Conservation (phyloP, 2,329 filamentous ascomycete genomes). For the Hymenoscyphus linearis region DNA sequence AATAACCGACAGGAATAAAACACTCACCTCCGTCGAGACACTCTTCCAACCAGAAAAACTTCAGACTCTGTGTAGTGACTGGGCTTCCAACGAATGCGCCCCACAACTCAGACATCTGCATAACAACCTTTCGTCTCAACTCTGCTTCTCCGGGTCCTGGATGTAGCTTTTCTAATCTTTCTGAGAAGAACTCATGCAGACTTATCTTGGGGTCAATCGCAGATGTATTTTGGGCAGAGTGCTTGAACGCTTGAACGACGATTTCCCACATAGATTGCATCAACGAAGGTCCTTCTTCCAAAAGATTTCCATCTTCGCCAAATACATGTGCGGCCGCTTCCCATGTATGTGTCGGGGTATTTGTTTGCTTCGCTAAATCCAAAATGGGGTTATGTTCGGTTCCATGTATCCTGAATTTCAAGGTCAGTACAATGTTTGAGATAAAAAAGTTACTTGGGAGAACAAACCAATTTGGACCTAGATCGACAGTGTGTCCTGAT, state of each 20-base stretch:
- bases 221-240: constrained; percentile 45
- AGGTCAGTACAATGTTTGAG: too few relatives aligned
- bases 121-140: constrained; percentile 35
- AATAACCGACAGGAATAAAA: background rate
- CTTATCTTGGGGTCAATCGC: constrained; percentile 43
- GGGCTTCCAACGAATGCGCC: constrained; percentile 48
- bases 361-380: constrained; percentile 45
- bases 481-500: constrained; percentile 25
- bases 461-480: constrained; percentile 26
- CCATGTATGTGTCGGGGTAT: constrained; percentile 42
- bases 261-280: constrained; percentile 45
- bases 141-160: constrained; percentile 29
- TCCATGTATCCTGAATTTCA: constrained; percentile 25
- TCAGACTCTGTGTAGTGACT: constrained; percentile 46
- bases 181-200: constrained; percentile 48
- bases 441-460: background rate
- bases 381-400: constrained; percentile 43
- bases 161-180: constrained; percentile 42
- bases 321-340: constrained; percentile 42
- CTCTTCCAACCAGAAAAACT: constrained; percentile 54
- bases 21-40: constrained; percentile 45
- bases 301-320: constrained; percentile 31
- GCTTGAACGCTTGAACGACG: constrained; percentile 46
- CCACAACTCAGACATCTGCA: constrained; percentile 40
- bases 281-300: constrained; percentile 25